phyloP scores from a whole-genome alignment of 1,139 yeast species.

The Cylindricascospora bacillispora region DNA sequence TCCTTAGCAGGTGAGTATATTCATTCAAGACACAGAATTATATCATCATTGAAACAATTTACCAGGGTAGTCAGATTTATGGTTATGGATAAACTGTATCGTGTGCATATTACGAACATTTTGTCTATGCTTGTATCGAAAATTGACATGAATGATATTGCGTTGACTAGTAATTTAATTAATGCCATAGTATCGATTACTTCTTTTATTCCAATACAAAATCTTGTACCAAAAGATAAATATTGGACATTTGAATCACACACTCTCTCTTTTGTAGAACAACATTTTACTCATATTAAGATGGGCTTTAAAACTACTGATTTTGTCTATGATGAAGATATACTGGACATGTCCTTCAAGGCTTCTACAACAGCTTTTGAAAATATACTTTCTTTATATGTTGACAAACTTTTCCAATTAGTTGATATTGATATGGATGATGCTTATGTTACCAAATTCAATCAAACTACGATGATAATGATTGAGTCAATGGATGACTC shows the following conservation, averaged over 20 bases:
- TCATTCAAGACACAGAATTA: conserved; percentile 71
- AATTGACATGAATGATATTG: conserved; percentile 78
- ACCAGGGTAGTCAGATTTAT: conserved; percentile 57
- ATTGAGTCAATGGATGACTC: conserved; percentile 62
- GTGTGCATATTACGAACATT: conserved; percentile 71
- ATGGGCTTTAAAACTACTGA: conserved; percentile 14
- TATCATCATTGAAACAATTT: conserved; percentile 58
- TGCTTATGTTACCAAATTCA: conserved; percentile 30
- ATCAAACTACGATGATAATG: conserved; percentile 55
- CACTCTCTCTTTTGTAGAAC: conserved; percentile 42
- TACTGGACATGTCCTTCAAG: conserved; percentile 44
- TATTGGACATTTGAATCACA: conserved; percentile 47
- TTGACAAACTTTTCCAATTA: conserved; percentile 48
- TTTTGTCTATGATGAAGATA: conserved; percentile 31
- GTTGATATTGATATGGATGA: conserved; percentile 67
- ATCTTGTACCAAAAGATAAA: conserved; percentile 30
- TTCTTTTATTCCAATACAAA: conserved; percentile 58
- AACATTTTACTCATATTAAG: conserved; percentile 43
- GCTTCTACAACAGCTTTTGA: conserved; percentile 69
- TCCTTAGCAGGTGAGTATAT: conserved; percentile 65
- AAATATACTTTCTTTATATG: conserved; percentile 43
- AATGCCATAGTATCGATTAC: conserved; percentile 62
- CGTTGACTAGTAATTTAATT: conserved; percentile 57
- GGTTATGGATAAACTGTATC: conserved; percentile 49
- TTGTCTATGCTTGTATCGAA: conserved; percentile 64